Evolutionary conservation across 2,329 filamentous ascomycete species (phyloP), one percentile per base, ranked within the genome.

Genomic region (Chaetomium sp.): DNA sequence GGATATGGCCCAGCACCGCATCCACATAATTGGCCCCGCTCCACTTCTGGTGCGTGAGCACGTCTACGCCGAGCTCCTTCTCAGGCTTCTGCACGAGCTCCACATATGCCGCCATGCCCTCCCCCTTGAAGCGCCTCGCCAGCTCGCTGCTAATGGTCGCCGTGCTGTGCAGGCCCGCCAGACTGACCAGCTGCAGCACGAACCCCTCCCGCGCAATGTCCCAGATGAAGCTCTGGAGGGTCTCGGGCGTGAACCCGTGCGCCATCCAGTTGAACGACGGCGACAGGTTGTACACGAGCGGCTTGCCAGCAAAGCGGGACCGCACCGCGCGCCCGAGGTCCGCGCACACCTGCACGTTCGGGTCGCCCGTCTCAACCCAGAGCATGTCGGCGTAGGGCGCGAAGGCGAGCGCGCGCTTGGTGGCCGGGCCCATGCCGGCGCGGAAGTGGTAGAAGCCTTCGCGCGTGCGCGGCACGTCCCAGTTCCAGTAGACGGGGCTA

Each of bases 201-300:
- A 88, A 94, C 66, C 94, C 94, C 72, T 97, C 90, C 75, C 89
- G 87, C 9, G 93, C 95, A 69, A 99, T 87, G 76, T 98, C 94
- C 94, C 94, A 98, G 72, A 99, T 91, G 77, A 99, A 99, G 6
- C 87, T 92, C 79, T 90, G 92, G 62, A 99, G 84, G 6, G 90
- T 89, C 67, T 87, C 88, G 68, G 93, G 87, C 3, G 86, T 89
- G 79, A 98, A 99, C 33, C 94, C 95, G 75, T 98, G 93, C 12
- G 88, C 88, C 87, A 96, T 95, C 95, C 95, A 99, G 83, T 99
- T 98, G 85, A 99, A 99, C 9, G 92, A 96, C 0, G 95, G 95
- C 4, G 90, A 93, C 1, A 99, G 85, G 80, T 99, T 99, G 81
- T 99, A 99, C 0, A 98, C 94, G 27, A 99, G 85, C 42, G 91